A percentile compares a stretch with the other conserved stretches of the same genome.
phyloP scores from a whole-genome alignment of 768 basidiomycete genomes.

The Neoboletus subvelutipes region DNA sequence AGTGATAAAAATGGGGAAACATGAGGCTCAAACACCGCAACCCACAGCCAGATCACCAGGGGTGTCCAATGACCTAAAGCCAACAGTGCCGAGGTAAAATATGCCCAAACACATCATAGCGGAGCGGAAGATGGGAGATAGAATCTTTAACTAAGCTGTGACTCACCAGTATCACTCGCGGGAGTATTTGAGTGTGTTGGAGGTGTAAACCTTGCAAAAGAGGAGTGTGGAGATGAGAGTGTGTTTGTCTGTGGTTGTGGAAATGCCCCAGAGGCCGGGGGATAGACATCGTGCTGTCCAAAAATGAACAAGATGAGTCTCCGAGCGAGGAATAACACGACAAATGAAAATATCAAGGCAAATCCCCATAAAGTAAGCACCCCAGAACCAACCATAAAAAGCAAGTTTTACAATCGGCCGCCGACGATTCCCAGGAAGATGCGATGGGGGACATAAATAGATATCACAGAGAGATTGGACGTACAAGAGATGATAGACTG shows the following conservation, averaged over 20 bases:
- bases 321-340: neutral
- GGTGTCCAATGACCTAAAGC: neutral
- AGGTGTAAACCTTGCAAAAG: slow-evolving; percentile 23
- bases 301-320: neutral
- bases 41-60: neutral
- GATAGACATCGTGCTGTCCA: slow-evolving; percentile 18
- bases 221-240: slow-evolving; percentile 20
- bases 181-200: slow-evolving; percentile 28
- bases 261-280: neutral
- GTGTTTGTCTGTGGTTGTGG: slow-evolving; percentile 8
- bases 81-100: neutral
- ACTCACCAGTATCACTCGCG: slow-evolving; percentile 30
- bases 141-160: neutral
- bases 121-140: neutral
- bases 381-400: neutral
- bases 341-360: neutral
- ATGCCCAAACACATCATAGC: neutral
- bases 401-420: neutral
- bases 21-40: slow-evolving; percentile 1
- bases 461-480: slow-evolving; percentile 6
- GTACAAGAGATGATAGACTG: slow-evolving; percentile 27
- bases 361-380: neutral
- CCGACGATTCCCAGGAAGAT: neutral
- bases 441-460: neutral
- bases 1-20: neutral